Evolutionary conservation across 2,329 filamentous ascomycete genomes (phyloP), one percentile per base, ranked within the genome.

Genomic region (Boeremia lycopersici): DNA sequence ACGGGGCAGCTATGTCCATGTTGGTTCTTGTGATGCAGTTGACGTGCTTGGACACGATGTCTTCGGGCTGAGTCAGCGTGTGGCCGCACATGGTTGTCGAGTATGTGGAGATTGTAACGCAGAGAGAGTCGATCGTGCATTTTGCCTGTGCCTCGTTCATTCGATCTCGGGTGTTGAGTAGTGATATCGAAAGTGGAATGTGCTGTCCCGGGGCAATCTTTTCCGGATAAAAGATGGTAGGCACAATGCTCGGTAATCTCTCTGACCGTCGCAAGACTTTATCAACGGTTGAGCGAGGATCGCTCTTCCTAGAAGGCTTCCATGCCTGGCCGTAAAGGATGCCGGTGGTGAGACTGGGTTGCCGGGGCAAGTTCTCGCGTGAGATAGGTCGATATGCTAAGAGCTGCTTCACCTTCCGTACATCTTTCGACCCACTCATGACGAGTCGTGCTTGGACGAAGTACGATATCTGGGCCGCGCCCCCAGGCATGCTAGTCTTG

Each of bases 1-100:
- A 69, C 0, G 60, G 48, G 1, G 72, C 34, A 0, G 56, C 26
- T 11, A 57, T 53, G 46, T 69, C 64, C 42, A 74, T 63, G 51
- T 64, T 45, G 15, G 65, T 58, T 17, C 60, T 62, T 4, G 64
- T 60, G 29, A 74, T 66, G 48, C 72, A 74, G 3, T 60, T 69
- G 15, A 74, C 61, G 35, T 72, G 67, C 33, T 71, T 71, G 2
- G 62, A 54, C 5, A 71, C 59, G 2, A 61, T 38, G 48, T 75
- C 71, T 43, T 73, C 65, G 4, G 68, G 68, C 13, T 68, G 59
- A 0, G 61, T 61, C 6, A 67, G 15, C 0, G 54, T 54, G 29
- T 67, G 56, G 1, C 69, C 69, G 42, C 71, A 73, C 56, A 69
- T 69, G 6, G 58, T 60, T 4, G 67, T 72, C 4, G 70, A 72